Conservation (phyloP, 140 eudicot genomes). For the Erigeron philadelphicus region DNA sequence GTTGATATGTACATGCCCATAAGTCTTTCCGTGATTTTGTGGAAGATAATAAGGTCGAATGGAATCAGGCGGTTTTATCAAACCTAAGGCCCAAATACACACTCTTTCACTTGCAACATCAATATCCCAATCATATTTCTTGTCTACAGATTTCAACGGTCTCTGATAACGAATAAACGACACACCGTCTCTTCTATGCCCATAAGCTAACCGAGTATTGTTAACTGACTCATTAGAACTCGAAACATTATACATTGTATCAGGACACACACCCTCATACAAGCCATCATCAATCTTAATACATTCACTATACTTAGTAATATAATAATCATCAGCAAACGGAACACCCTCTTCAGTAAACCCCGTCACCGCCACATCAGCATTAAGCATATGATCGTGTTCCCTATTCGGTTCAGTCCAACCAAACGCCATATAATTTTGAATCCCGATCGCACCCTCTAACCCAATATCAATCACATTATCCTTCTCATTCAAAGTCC, state of each 20-base stretch:
- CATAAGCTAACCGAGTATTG: conserved; percentile 61
- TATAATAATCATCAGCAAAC: conserved; percentile 74
- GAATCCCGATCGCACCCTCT: conserved; percentile 73
- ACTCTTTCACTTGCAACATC: conserved; percentile 45
- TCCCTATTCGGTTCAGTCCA: conserved; percentile 74
- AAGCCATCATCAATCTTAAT: conserved; percentile 37
- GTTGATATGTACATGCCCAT: conserved; percentile 60
- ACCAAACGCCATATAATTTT: conserved; percentile 90
- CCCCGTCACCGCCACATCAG: conserved; percentile 76
- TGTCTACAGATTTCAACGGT: conserved; percentile 49
- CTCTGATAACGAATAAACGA: conserved; percentile 74
- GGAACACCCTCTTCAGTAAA: conserved; percentile 81
- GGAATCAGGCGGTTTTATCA: conserved; percentile 82
- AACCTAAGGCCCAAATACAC: conserved; percentile 85
- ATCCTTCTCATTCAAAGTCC: conserved; percentile 63
- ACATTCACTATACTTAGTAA: conserved; percentile 80
- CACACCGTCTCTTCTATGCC: conserved; percentile 86
- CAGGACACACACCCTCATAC: conserved; percentile 81
- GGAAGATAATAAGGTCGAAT: conserved; percentile 79
- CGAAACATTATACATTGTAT: conserved; percentile 43
- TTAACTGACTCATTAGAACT: conserved; percentile 42
- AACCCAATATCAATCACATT: conserved; percentile 72
- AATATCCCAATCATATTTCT: conserved; percentile 58
- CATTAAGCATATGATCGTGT: conserved; percentile 58
- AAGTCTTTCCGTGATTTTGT: conserved; percentile 74